Evolutionary conservation across 768 basidiomycete genomes (phyloP).

Genomic region (Kockovaella imperatae): DNA sequence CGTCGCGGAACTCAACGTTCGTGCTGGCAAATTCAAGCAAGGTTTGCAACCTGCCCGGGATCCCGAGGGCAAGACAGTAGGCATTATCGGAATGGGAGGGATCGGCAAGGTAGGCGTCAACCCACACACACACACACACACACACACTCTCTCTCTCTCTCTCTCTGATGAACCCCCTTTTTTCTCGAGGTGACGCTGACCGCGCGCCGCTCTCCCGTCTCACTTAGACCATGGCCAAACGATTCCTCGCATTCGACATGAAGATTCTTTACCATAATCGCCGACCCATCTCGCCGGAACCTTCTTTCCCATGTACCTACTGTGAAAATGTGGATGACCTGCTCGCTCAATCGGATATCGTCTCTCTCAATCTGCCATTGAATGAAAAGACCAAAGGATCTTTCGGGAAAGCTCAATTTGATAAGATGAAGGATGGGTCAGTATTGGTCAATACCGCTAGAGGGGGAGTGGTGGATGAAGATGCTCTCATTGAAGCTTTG

Average conservation of each 20-base stretch:
- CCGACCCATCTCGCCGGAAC: conserved; percentile 50
- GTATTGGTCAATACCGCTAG: conserved; percentile 73
- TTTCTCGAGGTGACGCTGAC: conserved; percentile 65
- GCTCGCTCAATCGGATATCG: conserved; percentile 64
- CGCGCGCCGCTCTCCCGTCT: conserved; percentile 57
- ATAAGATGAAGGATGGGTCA: conserved; percentile 63
- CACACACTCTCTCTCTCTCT: too few species aligned
- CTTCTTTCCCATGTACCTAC: conserved; percentile 66
- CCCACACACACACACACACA: conserved; percentile 60
- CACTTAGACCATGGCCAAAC: conserved; percentile 54
- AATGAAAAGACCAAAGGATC: conserved; percentile 62
- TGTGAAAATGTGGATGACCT: conserved; percentile 56
- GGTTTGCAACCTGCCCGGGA: conserved; percentile 34
- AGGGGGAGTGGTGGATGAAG: conserved; percentile 80
- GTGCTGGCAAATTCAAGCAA: conserved; percentile 38
- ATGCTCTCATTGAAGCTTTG: conserved; percentile 70
- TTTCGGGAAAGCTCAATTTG: conserved; percentile 66
- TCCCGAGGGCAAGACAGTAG: conserved; percentile 42
- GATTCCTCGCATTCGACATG: conserved; percentile 72
- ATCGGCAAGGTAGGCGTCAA: conserved; percentile 40
- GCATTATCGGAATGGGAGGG: conserved; percentile 47
- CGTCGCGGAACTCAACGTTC: conserved; percentile 41
- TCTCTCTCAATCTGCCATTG: conserved; percentile 79
- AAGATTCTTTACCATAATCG: conserved; percentile 66
- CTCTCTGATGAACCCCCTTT: conserved; percentile 63